A percentile compares a stretch with the other conserved stretches of the same genome.
Evolutionary conservation across 2,329 filamentous ascomycete species (phyloP).

Genomic region (Penicillium sp.): DNA sequence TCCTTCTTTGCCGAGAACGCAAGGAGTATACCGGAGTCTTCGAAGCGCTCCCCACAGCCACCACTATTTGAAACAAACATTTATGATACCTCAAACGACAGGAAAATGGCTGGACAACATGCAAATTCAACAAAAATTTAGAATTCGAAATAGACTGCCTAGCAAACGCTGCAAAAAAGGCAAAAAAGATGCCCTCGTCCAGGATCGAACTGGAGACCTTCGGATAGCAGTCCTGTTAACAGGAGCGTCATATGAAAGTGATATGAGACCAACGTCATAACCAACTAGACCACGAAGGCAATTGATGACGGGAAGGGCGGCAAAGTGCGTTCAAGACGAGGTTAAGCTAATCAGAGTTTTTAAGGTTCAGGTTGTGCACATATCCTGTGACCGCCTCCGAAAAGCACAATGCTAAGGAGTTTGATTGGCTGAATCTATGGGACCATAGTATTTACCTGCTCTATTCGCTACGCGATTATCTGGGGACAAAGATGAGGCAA

Average conservation of each 20-base stretch:
- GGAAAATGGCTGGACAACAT: not conserved
- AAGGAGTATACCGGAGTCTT: not conserved
- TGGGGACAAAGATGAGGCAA: too few species aligned
- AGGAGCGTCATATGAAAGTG: slow-evolving; percentile 19
- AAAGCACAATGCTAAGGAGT: too few species aligned
- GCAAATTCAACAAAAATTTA: not conserved
- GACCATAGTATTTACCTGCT: too few species aligned
- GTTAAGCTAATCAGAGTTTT: not conserved
- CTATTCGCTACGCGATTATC: too few species aligned
- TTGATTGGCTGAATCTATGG: too few species aligned
- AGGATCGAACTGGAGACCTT: slow-evolving; percentile 29
- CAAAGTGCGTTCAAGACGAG: not conserved
- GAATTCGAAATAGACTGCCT: too few species aligned
- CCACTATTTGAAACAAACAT: not conserved
- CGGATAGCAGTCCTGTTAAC: slow-evolving; percentile 25
- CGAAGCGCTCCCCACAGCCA: not conserved
- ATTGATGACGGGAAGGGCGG: not conserved
- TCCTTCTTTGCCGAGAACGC: not conserved
- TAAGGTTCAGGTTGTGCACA: too few species aligned
- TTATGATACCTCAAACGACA: not conserved
- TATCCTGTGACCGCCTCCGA: too few species aligned
- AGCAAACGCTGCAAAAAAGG: not conserved
- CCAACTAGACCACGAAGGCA: slow-evolving; percentile 27
- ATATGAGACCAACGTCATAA: slow-evolving; percentile 29
- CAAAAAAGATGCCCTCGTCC: slow-evolving; percentile 18